Percentiles rank a stretch among this genome's conserved stretches.
phyloP scores from a whole-genome alignment of 208 protist genomes.

The Trypanosomatidae sp. region DNA sequence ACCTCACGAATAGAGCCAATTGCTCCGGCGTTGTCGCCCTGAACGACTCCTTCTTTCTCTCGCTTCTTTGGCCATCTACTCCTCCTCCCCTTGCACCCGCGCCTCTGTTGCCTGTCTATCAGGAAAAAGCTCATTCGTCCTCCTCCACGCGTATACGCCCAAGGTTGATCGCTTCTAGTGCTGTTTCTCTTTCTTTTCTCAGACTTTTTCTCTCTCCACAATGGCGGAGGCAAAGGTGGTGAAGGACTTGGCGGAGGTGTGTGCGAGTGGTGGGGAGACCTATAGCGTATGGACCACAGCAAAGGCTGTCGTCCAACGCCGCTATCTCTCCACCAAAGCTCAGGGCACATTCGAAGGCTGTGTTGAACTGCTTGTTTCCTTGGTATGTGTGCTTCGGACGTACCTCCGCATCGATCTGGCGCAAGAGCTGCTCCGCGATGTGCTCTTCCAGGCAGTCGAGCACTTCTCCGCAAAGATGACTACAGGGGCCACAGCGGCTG shows the following conservation, averaged over 20 bases:
- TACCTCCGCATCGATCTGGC: slow-evolving; percentile 15
- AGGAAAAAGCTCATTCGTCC: neutral
- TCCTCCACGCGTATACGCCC: too few species aligned
- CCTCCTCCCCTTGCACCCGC: neutral
- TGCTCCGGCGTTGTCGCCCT: neutral
- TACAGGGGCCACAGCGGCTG: neutral
- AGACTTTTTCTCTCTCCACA: neutral
- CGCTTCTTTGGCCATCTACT: neutral
- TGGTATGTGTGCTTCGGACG: neutral
- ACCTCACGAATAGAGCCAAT: neutral
- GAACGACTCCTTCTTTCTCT: neutral
- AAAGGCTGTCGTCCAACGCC: slow-evolving; percentile 30
- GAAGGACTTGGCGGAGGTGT: slow-evolving; percentile 23
- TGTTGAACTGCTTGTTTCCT: neutral
- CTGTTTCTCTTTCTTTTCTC: slow-evolving; percentile 1
- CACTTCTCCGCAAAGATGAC: neutral
- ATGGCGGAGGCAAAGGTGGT: slow-evolving; percentile 29
- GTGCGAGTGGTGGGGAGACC: slow-evolving; percentile 23
- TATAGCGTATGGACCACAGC: slow-evolving; percentile 41
- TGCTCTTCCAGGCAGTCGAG: slow-evolving; percentile 9
- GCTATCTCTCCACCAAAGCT: slow-evolving; percentile 10
- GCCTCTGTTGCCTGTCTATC: neutral
- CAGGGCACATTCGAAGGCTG: slow-evolving; percentile 14
- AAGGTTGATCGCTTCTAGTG: neutral
- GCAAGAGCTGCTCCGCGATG: slow-evolving; percentile 5